Evolutionary conservation across 2,329 filamentous ascomycete species (phyloP).

Genomic region (Fusarium piperis): DNA sequence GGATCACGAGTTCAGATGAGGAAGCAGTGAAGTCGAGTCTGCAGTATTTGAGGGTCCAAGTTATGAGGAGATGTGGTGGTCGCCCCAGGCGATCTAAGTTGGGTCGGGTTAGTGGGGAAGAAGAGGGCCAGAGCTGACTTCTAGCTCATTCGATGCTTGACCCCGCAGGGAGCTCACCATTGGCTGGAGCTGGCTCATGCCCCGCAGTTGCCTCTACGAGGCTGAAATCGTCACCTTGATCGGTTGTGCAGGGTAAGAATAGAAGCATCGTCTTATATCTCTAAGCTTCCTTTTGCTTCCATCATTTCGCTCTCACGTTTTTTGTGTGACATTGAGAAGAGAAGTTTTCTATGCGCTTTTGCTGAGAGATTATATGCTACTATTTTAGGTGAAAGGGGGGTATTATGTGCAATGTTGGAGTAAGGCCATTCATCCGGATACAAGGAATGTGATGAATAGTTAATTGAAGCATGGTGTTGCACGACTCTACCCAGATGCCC

Average conservation of each 20-base stretch:
- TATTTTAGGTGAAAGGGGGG: neutral
- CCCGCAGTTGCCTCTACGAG: constrained; percentile 20
- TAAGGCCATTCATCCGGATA: neutral
- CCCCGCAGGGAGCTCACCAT: constrained; percentile 42
- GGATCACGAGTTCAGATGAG: constrained; percentile 13
- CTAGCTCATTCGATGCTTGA: constrained; percentile 56
- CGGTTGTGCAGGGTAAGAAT: constrained; percentile 29
- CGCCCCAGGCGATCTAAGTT: constrained; percentile 33
- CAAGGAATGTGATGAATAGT: neutral
- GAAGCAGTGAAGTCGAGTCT: constrained; percentile 5
- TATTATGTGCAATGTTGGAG: neutral
- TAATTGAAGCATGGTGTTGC: neutral
- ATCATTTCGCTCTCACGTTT: neutral
- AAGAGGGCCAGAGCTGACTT: constrained; percentile 47
- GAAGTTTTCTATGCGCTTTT: neutral
- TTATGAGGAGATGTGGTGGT: constrained; percentile 35
- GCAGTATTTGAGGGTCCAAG: constrained; percentile 31
- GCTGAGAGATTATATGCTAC: neutral
- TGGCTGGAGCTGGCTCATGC: constrained; percentile 40
- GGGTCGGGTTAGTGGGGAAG: constrained; percentile 44
- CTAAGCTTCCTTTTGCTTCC: constrained; percentile 22
- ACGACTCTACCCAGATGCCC: neutral
- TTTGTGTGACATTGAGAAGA: neutral
- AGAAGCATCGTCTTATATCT: neutral
- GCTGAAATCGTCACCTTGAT: constrained; percentile 18